These are phyloP conservation scores for Heterobasidion annosum DNA, from an alignment of 1,284 basidiomycete genomes.

Conservation along the genomic window DNA sequence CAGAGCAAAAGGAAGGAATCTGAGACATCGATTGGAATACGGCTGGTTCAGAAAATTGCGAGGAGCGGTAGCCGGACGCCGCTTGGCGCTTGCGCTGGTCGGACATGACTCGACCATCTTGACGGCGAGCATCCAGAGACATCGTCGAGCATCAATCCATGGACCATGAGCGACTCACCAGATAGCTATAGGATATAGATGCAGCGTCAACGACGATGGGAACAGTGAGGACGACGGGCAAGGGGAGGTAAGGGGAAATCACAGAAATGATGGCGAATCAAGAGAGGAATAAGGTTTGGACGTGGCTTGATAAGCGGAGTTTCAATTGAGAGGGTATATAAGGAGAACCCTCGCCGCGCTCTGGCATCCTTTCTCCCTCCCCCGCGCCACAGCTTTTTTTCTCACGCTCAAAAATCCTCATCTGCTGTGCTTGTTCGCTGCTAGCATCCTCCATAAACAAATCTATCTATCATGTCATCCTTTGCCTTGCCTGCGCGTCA, in stretches of 20 bases:
- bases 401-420: slow-evolving; percentile 12
- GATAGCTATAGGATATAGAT: no score
- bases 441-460: not conserved
- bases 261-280: slow-evolving; percentile 9
- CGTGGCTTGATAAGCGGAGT: slow-evolving; percentile 8
- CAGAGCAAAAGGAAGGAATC: no score
- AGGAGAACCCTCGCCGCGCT: not conserved
- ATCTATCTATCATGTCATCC: slow-evolving; percentile 26
- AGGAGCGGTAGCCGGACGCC: no score
- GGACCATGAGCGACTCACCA: no score
- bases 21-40: no score
- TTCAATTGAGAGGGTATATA: slow-evolving; percentile 13
- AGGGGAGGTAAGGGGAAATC: not conserved
- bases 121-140: no score
- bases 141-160: no score
- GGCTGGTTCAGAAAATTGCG: no score
- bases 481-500: slow-evolving; percentile 70
- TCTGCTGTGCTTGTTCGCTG: not conserved
- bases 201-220: no score
- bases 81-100: no score
- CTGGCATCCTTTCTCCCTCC: slow-evolving; percentile 3
- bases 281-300: slow-evolving; percentile 11
- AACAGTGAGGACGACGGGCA: no score
- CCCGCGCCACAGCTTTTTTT: slow-evolving; percentile 8
- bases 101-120: no score